Conservation (phyloP, 2,329 filamentous ascomycete species). For the Amphichorda felina region DNA sequence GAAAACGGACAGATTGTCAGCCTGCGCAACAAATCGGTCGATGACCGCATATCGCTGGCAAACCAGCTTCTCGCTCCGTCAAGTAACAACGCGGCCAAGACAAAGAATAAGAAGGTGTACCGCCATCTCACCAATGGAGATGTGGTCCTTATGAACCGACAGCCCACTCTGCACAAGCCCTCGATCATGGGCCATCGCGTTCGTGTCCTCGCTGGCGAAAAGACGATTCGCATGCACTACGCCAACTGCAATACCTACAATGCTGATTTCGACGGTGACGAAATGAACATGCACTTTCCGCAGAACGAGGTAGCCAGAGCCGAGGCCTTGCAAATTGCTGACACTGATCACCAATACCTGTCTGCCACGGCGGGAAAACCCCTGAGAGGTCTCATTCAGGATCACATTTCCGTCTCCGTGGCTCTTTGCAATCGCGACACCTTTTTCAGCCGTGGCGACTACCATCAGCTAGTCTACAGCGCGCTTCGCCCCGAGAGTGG, state of each 20-base stretch:
- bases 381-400: constrained; percentile 89
- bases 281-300: constrained; percentile 99
- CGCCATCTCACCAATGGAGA: constrained; percentile 94
- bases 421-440: constrained; percentile 84
- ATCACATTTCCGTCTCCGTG: constrained; percentile 92
- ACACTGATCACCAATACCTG: constrained; percentile 95
- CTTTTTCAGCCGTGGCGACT: constrained; percentile 78
- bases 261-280: constrained; percentile 96
- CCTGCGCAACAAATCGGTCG: constrained; percentile 72
- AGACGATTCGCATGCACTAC: constrained; percentile 98
- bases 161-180: constrained; percentile 94
- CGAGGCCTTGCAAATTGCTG: constrained; percentile 85
- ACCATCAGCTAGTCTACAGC: constrained; percentile 87
- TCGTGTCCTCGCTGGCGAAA: constrained; percentile 82
- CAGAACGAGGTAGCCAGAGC: constrained; percentile 92
- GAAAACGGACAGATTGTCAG: constrained; percentile 88
- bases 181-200: constrained; percentile 98
- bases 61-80: constrained; percentile 87
- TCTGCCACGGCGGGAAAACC: constrained; percentile 90
- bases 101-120: constrained; percentile 90
- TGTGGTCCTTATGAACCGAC: constrained; percentile 96
- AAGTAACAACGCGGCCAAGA: constrained; percentile 59
- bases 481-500: constrained; percentile 83
- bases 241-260: constrained; percentile 99
- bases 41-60: constrained; percentile 80